Evolutionary conservation across 345 rosid species (phyloP), one percentile per base, ranked within the genome.

Genomic region (Excoecaria agallocha): DNA sequence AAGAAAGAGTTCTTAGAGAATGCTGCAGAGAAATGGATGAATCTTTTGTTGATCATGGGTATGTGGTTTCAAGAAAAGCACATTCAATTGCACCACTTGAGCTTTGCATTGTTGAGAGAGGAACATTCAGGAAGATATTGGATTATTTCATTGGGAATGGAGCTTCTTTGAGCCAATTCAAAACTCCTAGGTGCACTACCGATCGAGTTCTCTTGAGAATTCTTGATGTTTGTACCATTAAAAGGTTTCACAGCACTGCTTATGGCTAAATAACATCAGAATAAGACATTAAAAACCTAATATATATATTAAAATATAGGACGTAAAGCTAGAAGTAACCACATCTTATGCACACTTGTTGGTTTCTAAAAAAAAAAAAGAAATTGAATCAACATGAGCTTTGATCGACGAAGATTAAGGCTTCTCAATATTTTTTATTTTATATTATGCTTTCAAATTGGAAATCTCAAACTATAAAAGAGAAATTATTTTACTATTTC

Each of bases 181-280:
- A 94, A 87, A 92, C 93, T 3, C 97, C 98, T 0, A 89, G 98
- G 85, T 94, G 98, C 84, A 94, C 97, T 11, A 79, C 82, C 75
- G 76, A 92, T 79, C 81, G 73, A 12, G 87, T 79, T 37, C 79
- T 94, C 56, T 71, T 92, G 71, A 79, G 79, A 73, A 94, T 89
- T 71, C 97, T 94, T n/a, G 74, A 87, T 66, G 83, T 52, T 9
- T 86, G 86, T 72, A 86, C 89, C 54, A 48, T 89, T 81, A 84
- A 84, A 69, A 88, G 87, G 75, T 79, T 91, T 62, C 74, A 38
- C 10, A 94, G 97, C 83, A 87, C 89, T 19, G 97, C 89, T 13
- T 94, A 92, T 72, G 22, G 60, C 52, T 84, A 61, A 17, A 11
- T 55, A 30, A 30, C 30, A 30, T 30, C 30, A 30, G 1, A 30